Evolutionary conservation across 768 basidiomycete species (phyloP), one percentile per base, ranked within the genome.

Genomic region (Amanita pallidorosea): DNA sequence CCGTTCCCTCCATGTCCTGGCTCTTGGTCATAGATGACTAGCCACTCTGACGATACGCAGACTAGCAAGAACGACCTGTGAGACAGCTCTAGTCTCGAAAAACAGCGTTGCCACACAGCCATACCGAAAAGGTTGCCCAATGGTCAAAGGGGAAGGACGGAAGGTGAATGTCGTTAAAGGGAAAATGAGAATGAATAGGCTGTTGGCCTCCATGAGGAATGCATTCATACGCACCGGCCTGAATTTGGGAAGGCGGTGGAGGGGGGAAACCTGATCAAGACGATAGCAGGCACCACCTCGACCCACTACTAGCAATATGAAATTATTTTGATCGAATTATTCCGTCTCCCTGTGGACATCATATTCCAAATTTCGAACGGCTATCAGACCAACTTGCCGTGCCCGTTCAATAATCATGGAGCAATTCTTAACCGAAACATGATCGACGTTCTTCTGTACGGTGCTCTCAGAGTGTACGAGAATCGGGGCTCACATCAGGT

Each of bases 391-490:
- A n/a, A 25, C 23, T 35, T 34, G n/a, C 29, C 31, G 25, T 3
- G 34, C 23, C 20, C 5, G 22, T n/a, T 34, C 18, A 34, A 22
- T 17, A 15, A 37, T n/a, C n/a, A n/a, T 51, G 50, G 42, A 44
- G 43, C 42, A n/a, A 11, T 38, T 35, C 41, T 34, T 7, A 34
- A 23, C 41, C 72, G 72, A 76, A 72, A 75, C 73, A 71, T 70
- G 72, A 75, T 75, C 74, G 71, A 66, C 58, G 48, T 51, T 56
- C n/a, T n/a, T n/a, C n/a, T n/a, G 27, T 27, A 27, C 27, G n/a
- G n/a, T n/a, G 7, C 27, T 23, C 23, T 2, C 23, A 23, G 23
- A 23, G n/a, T n/a, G n/a, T 35, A 20, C 35, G 18, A 56, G 55
- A 56, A 52, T 49, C 47, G 48, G 50, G 57, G 61, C 55, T 54